Evolutionary conservation across 2,329 filamentous ascomycete species (phyloP).

Genomic region (Arthrobotrys megalospora): DNA sequence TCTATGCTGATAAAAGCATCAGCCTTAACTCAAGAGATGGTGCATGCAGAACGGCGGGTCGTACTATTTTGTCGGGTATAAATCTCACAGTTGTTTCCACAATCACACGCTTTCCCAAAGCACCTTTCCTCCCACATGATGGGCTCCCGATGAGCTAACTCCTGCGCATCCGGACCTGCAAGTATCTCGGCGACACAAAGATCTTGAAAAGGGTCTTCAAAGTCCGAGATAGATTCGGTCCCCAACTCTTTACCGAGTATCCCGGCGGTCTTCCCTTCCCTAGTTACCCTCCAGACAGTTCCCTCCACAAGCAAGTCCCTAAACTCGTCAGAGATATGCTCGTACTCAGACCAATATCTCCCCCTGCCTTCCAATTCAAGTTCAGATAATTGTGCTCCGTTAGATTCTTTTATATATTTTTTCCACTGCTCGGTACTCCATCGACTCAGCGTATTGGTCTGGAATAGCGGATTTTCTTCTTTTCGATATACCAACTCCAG

Average conservation of each 20-base stretch:
- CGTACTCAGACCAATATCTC: conserved; percentile 29
- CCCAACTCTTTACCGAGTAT: too few relatives aligned
- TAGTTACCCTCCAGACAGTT: conserved; percentile 16
- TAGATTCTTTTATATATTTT: neutral
- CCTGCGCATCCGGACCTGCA: neutral
- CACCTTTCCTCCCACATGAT: conserved; percentile 17
- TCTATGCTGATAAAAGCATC: too few relatives aligned
- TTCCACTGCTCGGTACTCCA: neutral
- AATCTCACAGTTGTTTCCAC: conserved; percentile 1
- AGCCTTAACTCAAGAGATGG: neutral
- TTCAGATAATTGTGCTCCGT: neutral
- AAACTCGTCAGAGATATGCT: neutral
- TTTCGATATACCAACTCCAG: neutral
- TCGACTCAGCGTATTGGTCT: neutral
- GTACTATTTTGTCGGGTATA: neutral
- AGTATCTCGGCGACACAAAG: conserved; percentile 1
- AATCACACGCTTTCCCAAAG: neutral
- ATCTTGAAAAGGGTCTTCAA: conserved; percentile 14
- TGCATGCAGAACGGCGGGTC: neutral
- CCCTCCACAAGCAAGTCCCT: neutral
- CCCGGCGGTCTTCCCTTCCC: too few relatives aligned
- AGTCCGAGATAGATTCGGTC: neutral
- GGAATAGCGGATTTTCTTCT: neutral
- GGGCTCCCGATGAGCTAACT: neutral
- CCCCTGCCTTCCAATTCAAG: conserved; percentile 16